Evolutionary conservation across 1,284 basidiomycete genomes (phyloP).

Genomic region (Ceratobasidium sp.): DNA sequence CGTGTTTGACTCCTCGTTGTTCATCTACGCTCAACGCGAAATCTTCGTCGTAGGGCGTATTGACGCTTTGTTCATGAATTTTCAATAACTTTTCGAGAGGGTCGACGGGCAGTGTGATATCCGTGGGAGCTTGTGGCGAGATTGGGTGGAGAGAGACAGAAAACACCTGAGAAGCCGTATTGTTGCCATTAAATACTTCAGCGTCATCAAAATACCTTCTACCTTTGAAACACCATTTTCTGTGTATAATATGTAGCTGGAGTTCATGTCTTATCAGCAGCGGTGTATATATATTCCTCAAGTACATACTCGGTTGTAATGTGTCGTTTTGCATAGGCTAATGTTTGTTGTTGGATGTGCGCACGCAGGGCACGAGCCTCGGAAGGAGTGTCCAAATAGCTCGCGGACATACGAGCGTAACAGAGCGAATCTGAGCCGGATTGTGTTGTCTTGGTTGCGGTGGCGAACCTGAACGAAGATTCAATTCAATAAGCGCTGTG

Average conservation of each 20-base stretch:
- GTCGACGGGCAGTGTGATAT: constrained; percentile 16
- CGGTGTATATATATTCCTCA: too few species aligned
- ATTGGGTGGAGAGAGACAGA: not conserved
- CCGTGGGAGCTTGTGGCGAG: not conserved
- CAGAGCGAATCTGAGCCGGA: too few species aligned
- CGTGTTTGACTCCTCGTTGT: not conserved
- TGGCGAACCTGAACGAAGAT: not conserved
- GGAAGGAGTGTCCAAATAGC: not conserved
- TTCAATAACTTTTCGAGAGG: constrained; percentile 15
- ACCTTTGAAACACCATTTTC: constrained; percentile 17
- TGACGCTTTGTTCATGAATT: too few species aligned
- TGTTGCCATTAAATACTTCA: not conserved
- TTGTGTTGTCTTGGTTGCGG: not conserved
- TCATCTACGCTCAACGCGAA: not conserved
- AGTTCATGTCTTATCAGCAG: not conserved
- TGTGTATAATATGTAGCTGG: constrained; percentile 15
- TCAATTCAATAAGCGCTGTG: not conserved
- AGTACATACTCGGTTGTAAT: constrained; percentile 22
- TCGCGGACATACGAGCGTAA: not conserved
- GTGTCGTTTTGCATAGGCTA: constrained; percentile 20
- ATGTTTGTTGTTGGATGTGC: constrained; percentile 25
- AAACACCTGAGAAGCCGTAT: not conserved
- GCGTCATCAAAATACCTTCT: not conserved
- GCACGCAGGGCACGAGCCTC: constrained; percentile 14
- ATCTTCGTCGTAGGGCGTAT: constrained; percentile 2